Percentiles rank a stretch among this genome's conserved stretches.
phyloP scores from a whole-genome alignment of 2,329 filamentous ascomycete species.

The Laburnicola sp. region DNA sequence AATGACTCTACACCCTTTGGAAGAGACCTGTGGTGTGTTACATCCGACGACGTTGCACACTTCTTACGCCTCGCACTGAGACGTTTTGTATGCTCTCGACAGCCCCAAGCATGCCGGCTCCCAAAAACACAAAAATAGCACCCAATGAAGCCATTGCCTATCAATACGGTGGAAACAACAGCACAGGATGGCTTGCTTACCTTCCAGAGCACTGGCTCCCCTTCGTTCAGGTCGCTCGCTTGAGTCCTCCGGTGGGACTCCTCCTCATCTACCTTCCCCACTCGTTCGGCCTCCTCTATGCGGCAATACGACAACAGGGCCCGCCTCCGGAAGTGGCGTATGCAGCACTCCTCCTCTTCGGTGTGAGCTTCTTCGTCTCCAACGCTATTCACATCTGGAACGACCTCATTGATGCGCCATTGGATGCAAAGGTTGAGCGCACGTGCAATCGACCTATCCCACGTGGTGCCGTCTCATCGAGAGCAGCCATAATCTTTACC shows the following conservation, averaged over 20 bases:
- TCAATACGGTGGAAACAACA: not conserved
- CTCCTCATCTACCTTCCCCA: constrained; percentile 52
- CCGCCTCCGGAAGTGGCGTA: not conserved
- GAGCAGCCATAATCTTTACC: constrained; percentile 43
- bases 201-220: constrained; percentile 13
- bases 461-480: constrained; percentile 51
- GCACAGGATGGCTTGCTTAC: not conserved
- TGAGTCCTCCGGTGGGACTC: constrained; percentile 45
- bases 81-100: too few relatives aligned
- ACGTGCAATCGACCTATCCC: constrained; percentile 32
- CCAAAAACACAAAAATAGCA: too few relatives aligned
- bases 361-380: constrained; percentile 44
- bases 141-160: not conserved
- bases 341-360: constrained; percentile 10
- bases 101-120: too few relatives aligned
- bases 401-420: constrained; percentile 58
- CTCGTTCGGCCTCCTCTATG: constrained; percentile 46
- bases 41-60: too few relatives aligned
- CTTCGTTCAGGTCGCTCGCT: constrained; percentile 11
- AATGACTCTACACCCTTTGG: too few relatives aligned
- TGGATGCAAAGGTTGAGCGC: constrained; percentile 51
- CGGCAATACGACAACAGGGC: constrained; percentile 28
- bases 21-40: too few relatives aligned
- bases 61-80: too few relatives aligned
- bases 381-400: constrained; percentile 56